Evolutionary conservation across 768 basidiomycete genomes (phyloP).

Genomic region (Amanita molliuscula): DNA sequence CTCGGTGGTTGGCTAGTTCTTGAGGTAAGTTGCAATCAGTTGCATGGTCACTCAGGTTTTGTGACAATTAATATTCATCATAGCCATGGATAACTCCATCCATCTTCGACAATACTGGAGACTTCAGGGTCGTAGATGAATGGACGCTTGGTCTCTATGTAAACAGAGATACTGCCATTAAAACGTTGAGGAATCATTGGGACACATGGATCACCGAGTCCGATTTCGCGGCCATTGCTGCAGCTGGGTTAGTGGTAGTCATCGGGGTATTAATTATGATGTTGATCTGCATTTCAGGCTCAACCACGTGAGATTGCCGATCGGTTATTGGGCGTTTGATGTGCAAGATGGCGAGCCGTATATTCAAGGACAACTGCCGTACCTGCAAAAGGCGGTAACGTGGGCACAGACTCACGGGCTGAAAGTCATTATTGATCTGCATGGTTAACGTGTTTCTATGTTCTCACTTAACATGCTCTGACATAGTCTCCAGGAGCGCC

Average conservation of each 20-base stretch:
- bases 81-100: slow-evolving; percentile 76
- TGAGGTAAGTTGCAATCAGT: slow-evolving; percentile 21
- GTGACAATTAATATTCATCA: slow-evolving; percentile 1
- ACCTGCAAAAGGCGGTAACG: slow-evolving; percentile 50
- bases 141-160: slow-evolving; percentile 69
- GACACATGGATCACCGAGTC: slow-evolving; percentile 74
- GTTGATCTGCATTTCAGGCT: slow-evolving; percentile 31
- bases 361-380: slow-evolving; percentile 66
- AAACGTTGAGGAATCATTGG: slow-evolving; percentile 60
- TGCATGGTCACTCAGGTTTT: slow-evolving; percentile 5
- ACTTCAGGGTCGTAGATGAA: slow-evolving; percentile 56
- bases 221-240: slow-evolving; percentile 68
- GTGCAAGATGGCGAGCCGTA: slow-evolving; percentile 70
- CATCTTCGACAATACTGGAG: slow-evolving; percentile 58
- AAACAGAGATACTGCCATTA: slow-evolving; percentile 33
- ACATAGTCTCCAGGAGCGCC: slow-evolving; percentile 39
- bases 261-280: not conserved
- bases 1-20: slow-evolving; percentile 53
- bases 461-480: slow-evolving; percentile 6
- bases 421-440: slow-evolving; percentile 76
- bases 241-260: slow-evolving; percentile 47
- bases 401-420: slow-evolving; percentile 67
- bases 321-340: slow-evolving; percentile 89
- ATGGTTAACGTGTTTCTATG: slow-evolving; percentile 25
- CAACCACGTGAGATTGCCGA: slow-evolving; percentile 77